These are phyloP conservation scores for Penicillium sp. DNA, from an alignment of 2,329 filamentous ascomycete genomes.

Conservation along the genomic window DNA sequence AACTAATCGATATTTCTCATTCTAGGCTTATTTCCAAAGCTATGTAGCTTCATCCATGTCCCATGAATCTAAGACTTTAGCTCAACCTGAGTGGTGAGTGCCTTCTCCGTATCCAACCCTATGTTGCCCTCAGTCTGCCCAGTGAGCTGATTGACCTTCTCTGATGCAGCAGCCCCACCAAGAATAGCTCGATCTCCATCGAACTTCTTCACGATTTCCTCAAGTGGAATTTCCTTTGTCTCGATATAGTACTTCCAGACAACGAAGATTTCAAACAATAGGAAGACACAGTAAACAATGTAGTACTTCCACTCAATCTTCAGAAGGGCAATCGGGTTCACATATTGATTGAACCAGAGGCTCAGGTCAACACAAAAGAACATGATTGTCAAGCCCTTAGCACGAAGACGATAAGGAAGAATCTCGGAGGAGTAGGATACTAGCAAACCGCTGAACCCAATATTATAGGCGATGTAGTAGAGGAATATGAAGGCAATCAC, in stretches of 20 bases:
- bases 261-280: slow-evolving; percentile 34
- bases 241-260: slow-evolving; percentile 43
- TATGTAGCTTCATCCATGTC: no score
- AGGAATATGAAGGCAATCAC: slow-evolving; percentile 18
- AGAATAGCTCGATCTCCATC: slow-evolving; percentile 25
- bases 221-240: slow-evolving; percentile 37
- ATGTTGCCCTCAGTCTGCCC: background rate
- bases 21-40: no score
- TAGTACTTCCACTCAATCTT: slow-evolving; percentile 44
- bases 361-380: slow-evolving; percentile 37
- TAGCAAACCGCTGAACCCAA: slow-evolving; percentile 32
- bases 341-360: slow-evolving; percentile 43
- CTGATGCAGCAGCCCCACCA: slow-evolving; percentile 16
- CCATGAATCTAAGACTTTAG: background rate
- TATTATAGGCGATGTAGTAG: slow-evolving; percentile 17
- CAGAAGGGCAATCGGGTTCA: slow-evolving; percentile 38
- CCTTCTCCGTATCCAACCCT: slow-evolving; percentile 13
- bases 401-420: slow-evolving; percentile 54
- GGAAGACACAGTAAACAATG: slow-evolving; percentile 42
- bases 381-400: slow-evolving; percentile 51
- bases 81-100: slow-evolving; percentile 14
- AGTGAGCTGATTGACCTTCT: slow-evolving; percentile 15
- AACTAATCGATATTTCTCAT: no score
- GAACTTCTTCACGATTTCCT: slow-evolving; percentile 43
- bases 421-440: slow-evolving; percentile 53